phyloP scores from a whole-genome alignment of 805 yeast genomes.

The Pichia nakasei region DNA sequence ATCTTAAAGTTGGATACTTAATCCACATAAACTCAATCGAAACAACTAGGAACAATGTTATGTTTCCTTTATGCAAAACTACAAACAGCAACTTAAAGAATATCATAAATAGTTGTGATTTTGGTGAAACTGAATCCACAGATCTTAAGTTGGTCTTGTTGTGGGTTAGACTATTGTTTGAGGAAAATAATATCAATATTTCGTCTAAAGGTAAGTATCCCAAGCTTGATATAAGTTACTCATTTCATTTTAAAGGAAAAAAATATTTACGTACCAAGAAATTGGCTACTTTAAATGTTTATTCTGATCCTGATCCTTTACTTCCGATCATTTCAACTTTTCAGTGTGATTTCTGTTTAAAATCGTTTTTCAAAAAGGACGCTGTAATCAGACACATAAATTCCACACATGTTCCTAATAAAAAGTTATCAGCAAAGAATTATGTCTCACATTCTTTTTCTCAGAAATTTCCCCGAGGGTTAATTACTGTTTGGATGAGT shows the following conservation, averaged over 20 bases:
- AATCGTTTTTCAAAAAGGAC: not conserved
- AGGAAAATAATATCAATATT: no score
- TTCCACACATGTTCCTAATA: not conserved
- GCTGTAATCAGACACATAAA: slow-evolving; percentile 1
- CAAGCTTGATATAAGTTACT: no score
- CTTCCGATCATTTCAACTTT: slow-evolving; percentile 2
- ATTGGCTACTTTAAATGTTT: not conserved
- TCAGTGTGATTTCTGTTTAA: slow-evolving; percentile 10
- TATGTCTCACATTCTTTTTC: not conserved
- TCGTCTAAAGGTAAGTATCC: no score
- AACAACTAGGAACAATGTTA: not conserved
- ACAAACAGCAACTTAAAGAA: not conserved
- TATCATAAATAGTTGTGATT: slow-evolving; percentile 4
- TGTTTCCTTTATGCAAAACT: slow-evolving; percentile 1
- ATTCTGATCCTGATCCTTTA: slow-evolving; percentile 9
- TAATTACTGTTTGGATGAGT: slow-evolving; percentile 2
- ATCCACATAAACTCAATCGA: slow-evolving; percentile 7
- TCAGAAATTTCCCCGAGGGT: slow-evolving; percentile 1
- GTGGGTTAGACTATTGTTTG: not conserved
- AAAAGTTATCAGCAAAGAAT: not conserved
- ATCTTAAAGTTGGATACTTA: slow-evolving; percentile 9
- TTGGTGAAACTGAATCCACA: no score
- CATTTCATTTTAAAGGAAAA: no score
- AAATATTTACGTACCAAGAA: not conserved
- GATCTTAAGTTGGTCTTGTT: no score